These are phyloP conservation scores for Acer campestre DNA, from an alignment of 345 rosid genomes.

Conservation along the genomic window DNA sequence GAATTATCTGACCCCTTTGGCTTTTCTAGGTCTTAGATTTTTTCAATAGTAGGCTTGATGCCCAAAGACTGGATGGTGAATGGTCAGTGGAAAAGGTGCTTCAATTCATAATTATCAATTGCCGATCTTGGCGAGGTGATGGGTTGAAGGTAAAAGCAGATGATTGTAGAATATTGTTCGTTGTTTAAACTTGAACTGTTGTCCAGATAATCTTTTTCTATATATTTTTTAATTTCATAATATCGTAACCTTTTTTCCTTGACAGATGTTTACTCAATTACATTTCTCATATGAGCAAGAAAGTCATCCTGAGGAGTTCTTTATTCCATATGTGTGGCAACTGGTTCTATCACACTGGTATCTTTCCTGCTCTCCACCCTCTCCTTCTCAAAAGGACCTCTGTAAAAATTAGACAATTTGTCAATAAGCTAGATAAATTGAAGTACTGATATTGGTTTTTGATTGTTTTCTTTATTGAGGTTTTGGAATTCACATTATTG, in stretches of 20 bases:
- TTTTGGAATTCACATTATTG: background rate
- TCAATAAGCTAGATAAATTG: background rate
- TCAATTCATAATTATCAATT: slow-evolving; percentile 65
- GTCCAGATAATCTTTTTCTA: background rate
- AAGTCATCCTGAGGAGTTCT: slow-evolving; percentile 96
- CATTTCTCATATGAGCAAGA: slow-evolving; percentile 99
- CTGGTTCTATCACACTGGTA: slow-evolving; percentile 75
- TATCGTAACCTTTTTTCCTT: background rate
- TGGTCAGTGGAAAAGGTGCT: slow-evolving; percentile 99
- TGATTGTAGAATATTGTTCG: background rate
- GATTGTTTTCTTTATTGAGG: background rate
- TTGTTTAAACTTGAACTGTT: background rate
- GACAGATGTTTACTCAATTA: slow-evolving; percentile 92
- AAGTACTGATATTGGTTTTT: background rate
- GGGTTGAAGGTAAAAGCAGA: slow-evolving; percentile 76
- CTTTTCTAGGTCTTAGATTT: slow-evolving; percentile 77
- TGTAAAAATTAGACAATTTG: background rate
- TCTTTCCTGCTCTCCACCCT: slow-evolving; percentile 15
- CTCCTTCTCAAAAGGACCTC: background rate
- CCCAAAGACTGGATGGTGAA: slow-evolving; percentile 79
- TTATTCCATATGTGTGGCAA: slow-evolving; percentile 92
- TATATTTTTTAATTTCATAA: background rate
- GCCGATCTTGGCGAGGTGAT: slow-evolving; percentile 95
- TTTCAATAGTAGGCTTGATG: slow-evolving; percentile 89
- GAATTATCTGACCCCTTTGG: background rate